Evolutionary conservation across 371 early-diverging fungal species (phyloP).

Genomic region (Rhizomucor miehei): DNA sequence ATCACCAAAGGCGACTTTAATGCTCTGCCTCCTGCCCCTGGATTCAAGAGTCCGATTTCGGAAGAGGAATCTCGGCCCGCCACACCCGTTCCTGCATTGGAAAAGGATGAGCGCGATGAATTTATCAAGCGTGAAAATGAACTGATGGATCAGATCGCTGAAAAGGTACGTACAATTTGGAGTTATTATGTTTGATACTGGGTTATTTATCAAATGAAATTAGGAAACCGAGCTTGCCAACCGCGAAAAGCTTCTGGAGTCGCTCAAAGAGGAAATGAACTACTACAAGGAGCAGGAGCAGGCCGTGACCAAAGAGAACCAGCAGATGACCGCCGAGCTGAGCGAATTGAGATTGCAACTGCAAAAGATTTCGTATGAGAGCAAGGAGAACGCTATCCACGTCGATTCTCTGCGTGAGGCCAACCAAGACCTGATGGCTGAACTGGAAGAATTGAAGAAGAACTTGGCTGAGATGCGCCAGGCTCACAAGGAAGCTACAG

Average conservation of each 20-base stretch:
- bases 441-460: constrained; percentile 72
- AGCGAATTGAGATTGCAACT: constrained; percentile 74
- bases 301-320: constrained; percentile 65
- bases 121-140: constrained; percentile 93
- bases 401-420: constrained; percentile 84
- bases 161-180: constrained; percentile 46
- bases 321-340: constrained; percentile 63
- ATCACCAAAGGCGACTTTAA: constrained; percentile 49
- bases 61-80: constrained; percentile 63
- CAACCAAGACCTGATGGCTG: constrained; percentile 67
- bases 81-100: constrained; percentile 72
- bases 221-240: constrained; percentile 62
- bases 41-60: constrained; percentile 41
- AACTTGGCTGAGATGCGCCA: constrained; percentile 36
- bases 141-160: constrained; percentile 82
- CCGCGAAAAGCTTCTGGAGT: constrained; percentile 52
- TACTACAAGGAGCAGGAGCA: constrained; percentile 64
- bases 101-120: constrained; percentile 90
- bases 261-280: constrained; percentile 63
- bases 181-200: too few species aligned
- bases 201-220: background rate
- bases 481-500: constrained; percentile 44
- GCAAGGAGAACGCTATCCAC: constrained; percentile 79
- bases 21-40: constrained; percentile 42
- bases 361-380: constrained; percentile 82